Evolutionary conservation across 164 flowering plant species (phyloP).

Genomic region (Chloranthus sessilifolius): DNA sequence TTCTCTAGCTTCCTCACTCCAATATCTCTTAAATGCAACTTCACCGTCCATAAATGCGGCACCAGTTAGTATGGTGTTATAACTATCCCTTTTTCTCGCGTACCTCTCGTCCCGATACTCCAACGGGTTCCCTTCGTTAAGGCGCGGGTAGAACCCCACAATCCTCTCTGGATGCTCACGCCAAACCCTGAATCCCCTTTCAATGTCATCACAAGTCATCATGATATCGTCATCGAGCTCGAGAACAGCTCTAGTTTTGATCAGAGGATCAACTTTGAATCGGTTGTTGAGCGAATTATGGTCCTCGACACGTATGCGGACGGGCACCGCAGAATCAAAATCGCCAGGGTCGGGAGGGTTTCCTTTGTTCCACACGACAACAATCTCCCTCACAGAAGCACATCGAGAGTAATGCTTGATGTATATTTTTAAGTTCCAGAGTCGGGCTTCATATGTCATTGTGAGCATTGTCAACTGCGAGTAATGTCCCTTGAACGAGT

Average conservation of each 20-base stretch:
- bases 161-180: conserved; percentile 68
- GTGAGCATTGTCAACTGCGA: conserved; percentile 79
- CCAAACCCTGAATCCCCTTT: conserved; percentile 77
- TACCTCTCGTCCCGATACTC: conserved; percentile 58
- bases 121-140: conserved; percentile 35
- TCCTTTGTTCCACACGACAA: conserved; percentile 86
- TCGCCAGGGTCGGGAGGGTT: conserved; percentile 39
- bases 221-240: conserved; percentile 91
- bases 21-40: conserved; percentile 54
- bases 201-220: conserved; percentile 77
- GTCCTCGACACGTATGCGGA: conserved; percentile 56
- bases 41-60: conserved; percentile 68
- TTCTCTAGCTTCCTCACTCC: conserved; percentile 48
- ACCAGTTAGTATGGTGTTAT: conserved; percentile 76
- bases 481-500: conserved; percentile 45
- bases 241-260: conserved; percentile 64
- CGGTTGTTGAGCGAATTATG: conserved; percentile 73
- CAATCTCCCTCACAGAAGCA: conserved; percentile 71
- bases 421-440: conserved; percentile 79
- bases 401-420: conserved; percentile 79
- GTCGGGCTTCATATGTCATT: conserved; percentile 83
- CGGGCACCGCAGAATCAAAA: conserved; percentile 69
- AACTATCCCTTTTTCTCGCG: conserved; percentile 54
- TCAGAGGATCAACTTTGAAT: conserved; percentile 49
- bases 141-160: conserved; percentile 79